These are phyloP conservation scores for Colletotrichum eremochloae DNA, from an alignment of 2,329 filamentous ascomycete genomes.

Conservation along the genomic window DNA sequence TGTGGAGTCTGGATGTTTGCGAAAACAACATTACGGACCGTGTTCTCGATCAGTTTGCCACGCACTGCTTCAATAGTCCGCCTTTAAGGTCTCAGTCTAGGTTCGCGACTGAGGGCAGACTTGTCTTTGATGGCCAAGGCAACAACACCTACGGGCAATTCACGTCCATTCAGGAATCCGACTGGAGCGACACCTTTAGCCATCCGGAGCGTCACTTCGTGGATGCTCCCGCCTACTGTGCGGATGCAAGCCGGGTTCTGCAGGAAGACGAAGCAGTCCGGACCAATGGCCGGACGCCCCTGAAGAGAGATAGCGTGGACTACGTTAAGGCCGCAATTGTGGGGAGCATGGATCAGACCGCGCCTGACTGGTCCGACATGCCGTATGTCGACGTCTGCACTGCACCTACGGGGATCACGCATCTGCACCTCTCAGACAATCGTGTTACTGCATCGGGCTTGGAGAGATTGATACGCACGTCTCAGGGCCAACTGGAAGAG, in stretches of 20 bases:
- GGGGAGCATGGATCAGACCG: conserved; percentile 28
- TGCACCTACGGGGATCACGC: conserved; percentile 59
- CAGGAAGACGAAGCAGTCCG: conserved; percentile 46
- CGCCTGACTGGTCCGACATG: conserved; percentile 33
- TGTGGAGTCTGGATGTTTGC: conserved; percentile 71
- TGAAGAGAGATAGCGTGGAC: conserved; percentile 52
- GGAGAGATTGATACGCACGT: conserved; percentile 57
- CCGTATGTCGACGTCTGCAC: conserved; percentile 46
- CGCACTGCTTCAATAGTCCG: conserved; percentile 50
- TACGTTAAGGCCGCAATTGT: conserved; percentile 47
- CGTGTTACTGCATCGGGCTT: conserved; percentile 60
- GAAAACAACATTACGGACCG: conserved; percentile 66
- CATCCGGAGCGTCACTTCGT: conserved; percentile 63
- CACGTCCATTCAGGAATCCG: conserved; percentile 62
- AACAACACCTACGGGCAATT: conserved; percentile 57
- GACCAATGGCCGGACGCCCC: conserved; percentile 48
- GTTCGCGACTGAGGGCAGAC: conserved; percentile 61
- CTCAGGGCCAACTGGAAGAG: conserved; percentile 63
- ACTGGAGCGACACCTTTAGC: conserved; percentile 57
- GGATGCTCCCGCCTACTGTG: conserved; percentile 61
- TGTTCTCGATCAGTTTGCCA: conserved; percentile 51
- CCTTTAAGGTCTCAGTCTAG: conserved; percentile 54
- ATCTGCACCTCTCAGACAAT: conserved; percentile 67
- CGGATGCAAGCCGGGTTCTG: conserved; percentile 46
- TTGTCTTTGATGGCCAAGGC: conserved; percentile 49